phyloP scores from a whole-genome alignment of 306 rosid species.

The Cicer pinnatifidum region DNA sequence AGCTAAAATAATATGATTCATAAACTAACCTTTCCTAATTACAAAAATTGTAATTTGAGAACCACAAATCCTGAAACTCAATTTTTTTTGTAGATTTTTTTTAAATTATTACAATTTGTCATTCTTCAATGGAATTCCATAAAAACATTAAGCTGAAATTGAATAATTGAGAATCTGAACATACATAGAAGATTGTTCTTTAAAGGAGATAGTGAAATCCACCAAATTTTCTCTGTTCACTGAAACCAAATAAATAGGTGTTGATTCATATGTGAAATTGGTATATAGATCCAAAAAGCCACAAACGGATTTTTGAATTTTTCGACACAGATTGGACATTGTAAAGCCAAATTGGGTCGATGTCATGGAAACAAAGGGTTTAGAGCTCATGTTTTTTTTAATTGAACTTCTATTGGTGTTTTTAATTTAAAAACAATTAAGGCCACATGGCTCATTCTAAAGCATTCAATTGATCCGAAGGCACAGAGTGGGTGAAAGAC shows the following conservation, averaged over 20 bases:
- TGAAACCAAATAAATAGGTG: slow-evolving; percentile 54
- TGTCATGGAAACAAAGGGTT: slow-evolving; percentile 51
- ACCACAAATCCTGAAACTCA: slow-evolving; percentile 5
- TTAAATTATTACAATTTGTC: background rate
- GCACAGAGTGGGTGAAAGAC: no score
- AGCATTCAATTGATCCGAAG: no score
- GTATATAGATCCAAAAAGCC: slow-evolving; percentile 45
- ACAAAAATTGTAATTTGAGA: background rate
- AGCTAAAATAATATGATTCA: background rate
- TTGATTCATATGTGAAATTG: slow-evolving; percentile 27
- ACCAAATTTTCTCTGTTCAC: slow-evolving; percentile 58
- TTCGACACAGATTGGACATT: slow-evolving; percentile 35
- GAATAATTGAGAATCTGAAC: background rate
- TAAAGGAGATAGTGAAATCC: slow-evolving; percentile 60
- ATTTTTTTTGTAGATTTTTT: no score
- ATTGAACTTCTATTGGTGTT: no score
- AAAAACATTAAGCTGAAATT: background rate
- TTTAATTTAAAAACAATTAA: no score
- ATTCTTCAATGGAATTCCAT: background rate
- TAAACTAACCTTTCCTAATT: no score
- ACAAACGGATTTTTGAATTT: slow-evolving; percentile 56
- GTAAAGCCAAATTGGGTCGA: slow-evolving; percentile 36
- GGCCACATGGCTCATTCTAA: no score
- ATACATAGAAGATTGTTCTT: slow-evolving; percentile 64
- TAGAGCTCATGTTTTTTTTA: background rate